Conservation (phyloP, 2,329 filamentous ascomycete genomes). For the Golovinomyces cichoracearum region DNA sequence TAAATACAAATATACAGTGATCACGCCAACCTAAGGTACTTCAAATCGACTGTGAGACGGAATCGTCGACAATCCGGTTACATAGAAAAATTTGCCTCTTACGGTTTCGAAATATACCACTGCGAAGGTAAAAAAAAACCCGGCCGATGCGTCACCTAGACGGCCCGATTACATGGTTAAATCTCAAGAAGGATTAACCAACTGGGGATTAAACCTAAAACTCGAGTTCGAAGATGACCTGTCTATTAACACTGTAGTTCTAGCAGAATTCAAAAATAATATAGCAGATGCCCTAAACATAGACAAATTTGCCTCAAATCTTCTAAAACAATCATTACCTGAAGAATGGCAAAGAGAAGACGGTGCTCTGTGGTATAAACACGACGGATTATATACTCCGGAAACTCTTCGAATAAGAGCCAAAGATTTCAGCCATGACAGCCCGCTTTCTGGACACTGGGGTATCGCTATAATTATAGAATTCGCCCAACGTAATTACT, state of each 20-base stretch:
- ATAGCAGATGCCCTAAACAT: background rate
- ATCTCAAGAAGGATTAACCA: background rate
- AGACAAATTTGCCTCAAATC: background rate
- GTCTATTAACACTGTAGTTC: background rate
- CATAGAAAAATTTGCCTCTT: background rate
- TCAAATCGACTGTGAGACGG: background rate
- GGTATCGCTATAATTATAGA: background rate
- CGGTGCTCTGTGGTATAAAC: background rate
- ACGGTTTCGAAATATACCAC: background rate
- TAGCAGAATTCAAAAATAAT: background rate
- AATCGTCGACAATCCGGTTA: background rate
- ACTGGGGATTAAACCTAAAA: background rate
- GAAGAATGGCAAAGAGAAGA: background rate
- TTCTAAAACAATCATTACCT: background rate
- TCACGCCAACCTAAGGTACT: background rate
- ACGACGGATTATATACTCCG: background rate
- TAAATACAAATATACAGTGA: slow-evolving; percentile 1
- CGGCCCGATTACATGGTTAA: background rate
- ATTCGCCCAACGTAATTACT: background rate
- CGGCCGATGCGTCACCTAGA: no score
- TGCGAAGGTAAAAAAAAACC: background rate
- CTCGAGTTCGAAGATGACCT: no score
- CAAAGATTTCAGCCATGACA: no score
- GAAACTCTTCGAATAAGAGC: background rate
- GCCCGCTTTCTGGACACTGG: background rate